A percentile compares a stretch with the other conserved stretches of the same genome.
Conservation (phyloP, 2,329 filamentous ascomycete genomes). For the Aplosporella prunicola region DNA sequence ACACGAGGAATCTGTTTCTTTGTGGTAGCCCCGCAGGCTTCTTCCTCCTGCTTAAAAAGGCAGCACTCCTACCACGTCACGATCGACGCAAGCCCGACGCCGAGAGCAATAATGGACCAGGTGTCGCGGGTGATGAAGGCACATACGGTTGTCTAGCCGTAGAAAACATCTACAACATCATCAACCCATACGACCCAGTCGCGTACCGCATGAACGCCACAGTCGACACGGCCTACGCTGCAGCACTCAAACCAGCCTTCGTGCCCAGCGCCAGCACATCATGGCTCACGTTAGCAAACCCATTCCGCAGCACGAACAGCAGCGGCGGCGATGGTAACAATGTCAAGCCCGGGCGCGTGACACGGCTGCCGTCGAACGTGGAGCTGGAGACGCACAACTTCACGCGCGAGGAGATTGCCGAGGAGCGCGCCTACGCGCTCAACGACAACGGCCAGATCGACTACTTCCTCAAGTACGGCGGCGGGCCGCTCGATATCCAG, state of each 20-base stretch:
- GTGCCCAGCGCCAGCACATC: conserved; percentile 61
- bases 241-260: conserved; percentile 64
- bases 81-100: conserved; percentile 68
- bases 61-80: conserved; percentile 62
- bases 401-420: conserved; percentile 80
- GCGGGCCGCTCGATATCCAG: conserved; percentile 84
- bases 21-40: conserved; percentile 86
- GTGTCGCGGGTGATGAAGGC: conserved; percentile 67
- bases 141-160: conserved; percentile 85
- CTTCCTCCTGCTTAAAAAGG: conserved; percentile 76
- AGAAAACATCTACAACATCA: conserved; percentile 93
- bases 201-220: conserved; percentile 88
- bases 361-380: conserved; percentile 45
- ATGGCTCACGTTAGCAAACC: conserved; percentile 33
- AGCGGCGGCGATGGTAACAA: not conserved
- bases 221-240: conserved; percentile 71
- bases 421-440: conserved; percentile 74
- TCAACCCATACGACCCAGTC: conserved; percentile 69
- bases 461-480: conserved; percentile 73
- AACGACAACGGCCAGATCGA: conserved; percentile 98
- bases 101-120: conserved; percentile 43
- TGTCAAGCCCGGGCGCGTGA: conserved; percentile 20
- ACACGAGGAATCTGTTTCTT: conserved; percentile 81
- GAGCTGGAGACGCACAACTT: conserved; percentile 96
- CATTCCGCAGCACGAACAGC: conserved; percentile 26